Evolutionary conservation across 2,329 filamentous ascomycete genomes (phyloP), one percentile per base, ranked within the genome.

Genomic region (Ceratocystis huliohia): DNA sequence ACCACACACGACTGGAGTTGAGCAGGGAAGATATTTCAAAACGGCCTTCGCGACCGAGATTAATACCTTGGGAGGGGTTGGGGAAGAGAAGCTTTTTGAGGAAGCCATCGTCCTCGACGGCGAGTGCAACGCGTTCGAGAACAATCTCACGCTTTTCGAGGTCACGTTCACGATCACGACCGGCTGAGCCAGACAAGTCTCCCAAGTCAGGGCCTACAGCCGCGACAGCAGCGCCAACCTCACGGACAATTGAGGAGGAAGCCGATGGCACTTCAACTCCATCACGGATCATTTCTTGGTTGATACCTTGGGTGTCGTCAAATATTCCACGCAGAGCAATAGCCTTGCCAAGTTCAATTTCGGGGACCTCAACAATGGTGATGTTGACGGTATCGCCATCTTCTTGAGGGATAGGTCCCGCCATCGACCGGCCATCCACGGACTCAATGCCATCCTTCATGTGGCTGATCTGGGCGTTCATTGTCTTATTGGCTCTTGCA

Each of bases 211-310:
- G 85, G 63, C 86, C 90, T 48, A 86, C 88, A 62, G 89, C 87
- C 0, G 84, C 77, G 4, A 96, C 84, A 1, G 92, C 91, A 67
- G 86, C 86, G 72, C 89, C 85, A 88, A 96, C 95, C 73, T 96
- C 92, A 46, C 88, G 86, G 15, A 93, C 74, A 8, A 97, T 88
- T 0, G 93, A 95, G 67, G 87, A 88, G n/a, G 89, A 88, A 1
- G 85, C 85, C 0, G 87, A 71, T 0, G 82, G 77, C 1, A 95
- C 82, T n/a, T 89, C 83, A 0, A 99, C 83, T 8, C 94, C 94
- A 70, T 99, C 94, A 69, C 93, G 88, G 72, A 93, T 96, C 92
- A 99, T 97, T 78, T 99, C 94, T 0, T 88, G 83, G 71, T 97
- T 97, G 77, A 99, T 96, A 64, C 94, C 94, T 22, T 87, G 80